A percentile compares a stretch with the other conserved stretches of the same genome.
phyloP scores from a whole-genome alignment of 768 basidiomycete genomes.

The Kwoniella newhampshirensis region DNA sequence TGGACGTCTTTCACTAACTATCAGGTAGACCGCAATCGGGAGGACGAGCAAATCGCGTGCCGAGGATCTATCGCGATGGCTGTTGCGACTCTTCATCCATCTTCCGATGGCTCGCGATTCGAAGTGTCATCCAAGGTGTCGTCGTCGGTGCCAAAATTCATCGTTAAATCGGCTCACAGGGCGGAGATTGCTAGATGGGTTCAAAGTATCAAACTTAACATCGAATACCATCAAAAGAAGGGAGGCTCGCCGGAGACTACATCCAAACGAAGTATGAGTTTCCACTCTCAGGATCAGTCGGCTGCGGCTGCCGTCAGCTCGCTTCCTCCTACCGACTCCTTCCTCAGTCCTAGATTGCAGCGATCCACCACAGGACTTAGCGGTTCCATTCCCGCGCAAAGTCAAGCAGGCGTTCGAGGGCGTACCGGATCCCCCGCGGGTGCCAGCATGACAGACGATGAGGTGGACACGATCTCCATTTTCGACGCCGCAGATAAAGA shows the following conservation, averaged over 20 bases:
- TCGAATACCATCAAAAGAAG: conserved; percentile 65
- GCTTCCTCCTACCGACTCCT: conserved; percentile 35
- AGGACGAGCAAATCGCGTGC: conserved; percentile 80
- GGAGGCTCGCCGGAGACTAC: neutral
- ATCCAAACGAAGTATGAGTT: conserved; percentile 14
- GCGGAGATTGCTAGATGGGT: conserved; percentile 88
- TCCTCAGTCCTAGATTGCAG: conserved; percentile 34
- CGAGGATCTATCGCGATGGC: conserved; percentile 87
- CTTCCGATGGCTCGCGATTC: conserved; percentile 68
- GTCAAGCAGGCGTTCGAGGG: conserved; percentile 2
- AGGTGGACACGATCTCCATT: conserved; percentile 31
- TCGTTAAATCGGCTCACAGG: conserved; percentile 65
- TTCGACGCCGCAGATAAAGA: conserved; percentile 37
- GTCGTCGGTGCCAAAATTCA: conserved; percentile 50
- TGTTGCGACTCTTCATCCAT: conserved; percentile 60
- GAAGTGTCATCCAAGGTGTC: conserved; percentile 64
- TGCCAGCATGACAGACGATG: conserved; percentile 20
- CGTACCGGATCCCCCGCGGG: conserved; percentile 16
- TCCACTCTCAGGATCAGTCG: conserved; percentile 14
- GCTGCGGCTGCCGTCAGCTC: conserved; percentile 8
- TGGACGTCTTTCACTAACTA: neutral
- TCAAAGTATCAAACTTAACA: conserved; percentile 68
- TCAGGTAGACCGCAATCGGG: conserved; percentile 77
- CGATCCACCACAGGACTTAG: conserved; percentile 36
- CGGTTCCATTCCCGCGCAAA: conserved; percentile 12